Evolutionary conservation across 2,329 filamentous ascomycete genomes (phyloP).

Genomic region (Beauveria brongniartii): DNA sequence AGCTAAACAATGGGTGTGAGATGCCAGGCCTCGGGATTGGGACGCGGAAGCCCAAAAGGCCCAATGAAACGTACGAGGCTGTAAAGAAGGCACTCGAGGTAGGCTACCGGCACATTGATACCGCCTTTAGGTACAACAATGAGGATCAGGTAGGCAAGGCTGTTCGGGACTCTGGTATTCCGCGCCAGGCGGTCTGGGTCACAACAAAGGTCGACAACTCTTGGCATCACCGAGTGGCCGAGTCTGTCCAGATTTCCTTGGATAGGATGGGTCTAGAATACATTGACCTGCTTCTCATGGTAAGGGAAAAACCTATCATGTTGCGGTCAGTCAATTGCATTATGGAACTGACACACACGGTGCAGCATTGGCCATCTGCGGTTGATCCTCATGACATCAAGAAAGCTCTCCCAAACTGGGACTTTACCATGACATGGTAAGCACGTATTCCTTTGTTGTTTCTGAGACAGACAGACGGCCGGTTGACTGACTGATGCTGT

Average conservation of each 20-base stretch:
- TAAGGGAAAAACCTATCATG: neutral
- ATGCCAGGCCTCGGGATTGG: slow-evolving; percentile 6
- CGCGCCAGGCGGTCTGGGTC: neutral
- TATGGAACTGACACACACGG: neutral
- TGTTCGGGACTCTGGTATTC: slow-evolving; percentile 1
- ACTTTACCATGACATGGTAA: slow-evolving; percentile 6
- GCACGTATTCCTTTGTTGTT: neutral
- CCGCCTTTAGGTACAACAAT: slow-evolving; percentile 7
- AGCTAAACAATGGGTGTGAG: neutral
- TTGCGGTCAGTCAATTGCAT: too few species aligned
- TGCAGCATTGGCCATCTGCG: slow-evolving; percentile 4
- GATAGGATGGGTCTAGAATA: neutral
- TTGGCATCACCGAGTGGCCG: slow-evolving; percentile 5
- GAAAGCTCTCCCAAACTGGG: neutral
- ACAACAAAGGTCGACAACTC: slow-evolving; percentile 10
- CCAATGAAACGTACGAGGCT: neutral
- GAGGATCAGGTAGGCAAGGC: slow-evolving; percentile 6
- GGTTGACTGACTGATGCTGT: neutral
- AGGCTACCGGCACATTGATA: slow-evolving; percentile 7
- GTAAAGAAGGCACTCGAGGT: neutral
- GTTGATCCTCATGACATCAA: neutral
- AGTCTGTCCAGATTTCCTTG: slow-evolving; percentile 3
- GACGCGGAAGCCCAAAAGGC: neutral
- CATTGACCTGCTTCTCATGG: slow-evolving; percentile 8
- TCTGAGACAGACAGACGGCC: neutral